Conservation (phyloP, 768 basidiomycete species). For the Auricularia sp. region DNA sequence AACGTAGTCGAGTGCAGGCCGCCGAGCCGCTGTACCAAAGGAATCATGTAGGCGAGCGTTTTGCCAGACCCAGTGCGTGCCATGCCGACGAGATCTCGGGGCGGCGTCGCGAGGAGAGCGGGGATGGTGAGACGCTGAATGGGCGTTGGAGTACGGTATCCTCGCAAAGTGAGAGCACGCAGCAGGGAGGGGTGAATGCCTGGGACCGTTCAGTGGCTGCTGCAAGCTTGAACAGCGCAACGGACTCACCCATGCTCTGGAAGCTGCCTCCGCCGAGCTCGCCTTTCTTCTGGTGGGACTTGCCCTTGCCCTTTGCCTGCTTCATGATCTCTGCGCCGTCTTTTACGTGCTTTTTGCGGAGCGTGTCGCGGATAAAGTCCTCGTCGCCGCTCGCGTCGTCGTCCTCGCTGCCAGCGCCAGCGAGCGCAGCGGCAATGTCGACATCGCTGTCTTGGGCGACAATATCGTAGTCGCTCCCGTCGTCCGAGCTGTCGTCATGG, state of each 20-base stretch:
- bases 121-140: constrained; percentile 91
- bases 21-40: constrained; percentile 77
- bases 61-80: constrained; percentile 97
- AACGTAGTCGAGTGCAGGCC: constrained; percentile 71
- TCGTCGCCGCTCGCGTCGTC: constrained; percentile 50
- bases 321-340: constrained; percentile 69
- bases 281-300: constrained; percentile 54
- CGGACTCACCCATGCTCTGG: constrained; percentile 79
- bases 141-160: constrained; percentile 90
- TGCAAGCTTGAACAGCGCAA: neutral
- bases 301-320: constrained; percentile 63
- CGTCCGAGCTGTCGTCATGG: constrained; percentile 4
- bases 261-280: constrained; percentile 91
- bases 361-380: constrained; percentile 57
- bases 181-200: constrained; percentile 78
- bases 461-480: constrained; percentile 6
- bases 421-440: constrained; percentile 1
- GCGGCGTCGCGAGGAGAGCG: constrained; percentile 69
- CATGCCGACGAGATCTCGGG: constrained; percentile 94
- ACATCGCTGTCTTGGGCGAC: constrained; percentile 5
- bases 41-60: constrained; percentile 91
- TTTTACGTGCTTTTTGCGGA: constrained; percentile 63
- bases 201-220: constrained; percentile 20
- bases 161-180: constrained; percentile 80
- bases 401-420: constrained; percentile 14